Conservation (phyloP, 257 asterid species). For the Cynanchum wilfordii region DNA sequence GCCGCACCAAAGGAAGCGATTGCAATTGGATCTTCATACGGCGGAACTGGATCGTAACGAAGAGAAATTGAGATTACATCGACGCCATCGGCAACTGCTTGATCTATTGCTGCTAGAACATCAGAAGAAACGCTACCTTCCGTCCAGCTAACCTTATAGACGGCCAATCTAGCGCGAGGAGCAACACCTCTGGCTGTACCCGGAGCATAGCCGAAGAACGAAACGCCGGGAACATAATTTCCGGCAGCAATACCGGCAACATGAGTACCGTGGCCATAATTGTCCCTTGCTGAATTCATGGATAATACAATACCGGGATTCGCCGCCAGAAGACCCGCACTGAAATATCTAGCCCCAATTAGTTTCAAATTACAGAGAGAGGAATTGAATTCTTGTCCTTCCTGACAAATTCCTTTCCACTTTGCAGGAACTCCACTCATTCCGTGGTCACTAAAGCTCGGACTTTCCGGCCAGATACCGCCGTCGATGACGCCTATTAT, state of each 20-base stretch:
- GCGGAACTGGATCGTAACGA: constrained; percentile 23
- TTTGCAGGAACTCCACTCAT: constrained; percentile 24
- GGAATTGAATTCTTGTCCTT: constrained; percentile 34
- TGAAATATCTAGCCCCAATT: constrained; percentile 46
- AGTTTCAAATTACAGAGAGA: constrained; percentile 46
- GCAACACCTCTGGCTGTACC: constrained; percentile 50
- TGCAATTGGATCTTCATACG: constrained; percentile 48
- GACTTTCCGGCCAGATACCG: constrained; percentile 52
- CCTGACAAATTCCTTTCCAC: constrained; percentile 26
- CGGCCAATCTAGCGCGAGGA: constrained; percentile 41
- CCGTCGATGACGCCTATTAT: constrained; percentile 44
- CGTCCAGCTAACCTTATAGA: constrained; percentile 46
- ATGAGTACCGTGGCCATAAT: constrained; percentile 45
- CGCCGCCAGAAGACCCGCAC: constrained; percentile 34
- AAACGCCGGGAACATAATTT: constrained; percentile 34
- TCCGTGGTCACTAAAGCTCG: constrained; percentile 39
- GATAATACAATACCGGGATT: constrained; percentile 27
- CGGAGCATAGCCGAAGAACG: constrained; percentile 38
- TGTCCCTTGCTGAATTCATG: constrained; percentile 50
- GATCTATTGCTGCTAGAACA: constrained; percentile 53
- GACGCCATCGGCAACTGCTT: constrained; percentile 56
- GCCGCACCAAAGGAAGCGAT: constrained; percentile 58
- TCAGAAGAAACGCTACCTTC: constrained; percentile 49
- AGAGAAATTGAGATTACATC: constrained; percentile 51
- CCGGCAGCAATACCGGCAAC: constrained; percentile 40